Percentiles rank a stretch among this genome's conserved stretches.
phyloP scores from a whole-genome alignment of 176 grass and related monocot genomes.

The Triticum timopheevii region DNA sequence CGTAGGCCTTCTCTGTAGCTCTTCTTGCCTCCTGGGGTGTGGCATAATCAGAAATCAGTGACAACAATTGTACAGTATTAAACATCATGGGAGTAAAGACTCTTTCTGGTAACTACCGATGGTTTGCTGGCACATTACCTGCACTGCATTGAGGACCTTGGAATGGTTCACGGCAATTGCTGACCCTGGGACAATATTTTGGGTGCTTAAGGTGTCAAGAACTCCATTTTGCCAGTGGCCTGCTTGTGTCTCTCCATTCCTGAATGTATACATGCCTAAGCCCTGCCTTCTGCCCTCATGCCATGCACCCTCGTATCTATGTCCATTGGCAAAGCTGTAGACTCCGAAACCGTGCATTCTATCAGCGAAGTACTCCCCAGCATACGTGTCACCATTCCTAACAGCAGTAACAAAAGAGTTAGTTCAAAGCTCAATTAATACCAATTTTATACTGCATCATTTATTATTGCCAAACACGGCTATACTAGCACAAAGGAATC shows the following conservation, averaged over 20 bases:
- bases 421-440: constrained; percentile 23
- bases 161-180: constrained; percentile 85
- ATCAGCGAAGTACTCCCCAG: constrained; percentile 97
- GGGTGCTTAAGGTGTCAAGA: constrained; percentile 82
- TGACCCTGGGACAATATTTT: constrained; percentile 64
- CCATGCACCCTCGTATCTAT: constrained; percentile 97
- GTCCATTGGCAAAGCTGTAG: constrained; percentile 96
- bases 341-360: constrained; percentile 98
- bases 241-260: constrained; percentile 95
- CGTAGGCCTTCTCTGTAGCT: constrained; percentile 84
- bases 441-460: background rate
- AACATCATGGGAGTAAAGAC: background rate
- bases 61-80: background rate
- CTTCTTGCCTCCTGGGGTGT: constrained; percentile 86
- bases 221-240: constrained; percentile 97
- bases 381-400: constrained; percentile 90
- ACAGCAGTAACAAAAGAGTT: constrained; percentile 33
- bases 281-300: constrained; percentile 94
- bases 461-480: background rate
- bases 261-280: constrained; percentile 98
- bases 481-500: constrained; percentile 6
- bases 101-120: constrained; percentile 4
- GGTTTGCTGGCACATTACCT: constrained; percentile 49
- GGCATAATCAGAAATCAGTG: constrained; percentile 29
- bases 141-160: constrained; percentile 90